Evolutionary conservation across 345 rosid genomes (phyloP), one percentile per base, ranked within the genome.

Genomic region (Carallia brachiata): DNA sequence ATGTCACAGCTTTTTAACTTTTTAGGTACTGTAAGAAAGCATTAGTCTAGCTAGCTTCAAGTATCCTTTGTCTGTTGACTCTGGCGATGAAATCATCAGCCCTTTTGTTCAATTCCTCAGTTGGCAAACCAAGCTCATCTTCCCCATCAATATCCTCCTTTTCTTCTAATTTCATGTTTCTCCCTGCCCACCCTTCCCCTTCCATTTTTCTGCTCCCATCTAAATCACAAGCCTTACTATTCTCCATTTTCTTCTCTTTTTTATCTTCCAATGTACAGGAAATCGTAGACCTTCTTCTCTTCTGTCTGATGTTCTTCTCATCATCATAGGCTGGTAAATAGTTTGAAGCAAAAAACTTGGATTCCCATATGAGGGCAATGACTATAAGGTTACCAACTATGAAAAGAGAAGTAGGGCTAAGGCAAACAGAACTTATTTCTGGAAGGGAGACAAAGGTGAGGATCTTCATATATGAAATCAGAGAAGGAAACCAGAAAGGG

Each of bases 11-110:
- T 7, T n/a, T 37, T 36, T 31, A 18, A 36, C 39, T 19, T 67
- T 62, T 32, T 59, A 50, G 48, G 32, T 58, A 39, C 48, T 58
- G 36, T 61, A 65, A 10, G 23, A 47, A 4, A 76, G 57, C 23
- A 32, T 40, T 7, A 60, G 62, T 36, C 36, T 34, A 50, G 79
- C 89, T 77, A 50, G 79, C 89, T 77, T 87, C 95, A 54, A 83
- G 78, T 77, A 71, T 83, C 70, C 89, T 78, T 69, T 78, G 84
- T 57, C 79, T 80, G 65, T 89, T 87, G 62, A 87, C 85, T 67
- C 89, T 79, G 61, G 88, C 87, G 64, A 89, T 89, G 72, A 89
- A 78, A 71, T 89, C 87, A 67, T 85, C 90, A 65, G 90, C 91
- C 74, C 90, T 89, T 75, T 80, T 85, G 73, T 69, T 82, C 84